Evolutionary conservation across 2,329 filamentous ascomycete species (phyloP).

Genomic region (Scleromitrula shiraiana): DNA sequence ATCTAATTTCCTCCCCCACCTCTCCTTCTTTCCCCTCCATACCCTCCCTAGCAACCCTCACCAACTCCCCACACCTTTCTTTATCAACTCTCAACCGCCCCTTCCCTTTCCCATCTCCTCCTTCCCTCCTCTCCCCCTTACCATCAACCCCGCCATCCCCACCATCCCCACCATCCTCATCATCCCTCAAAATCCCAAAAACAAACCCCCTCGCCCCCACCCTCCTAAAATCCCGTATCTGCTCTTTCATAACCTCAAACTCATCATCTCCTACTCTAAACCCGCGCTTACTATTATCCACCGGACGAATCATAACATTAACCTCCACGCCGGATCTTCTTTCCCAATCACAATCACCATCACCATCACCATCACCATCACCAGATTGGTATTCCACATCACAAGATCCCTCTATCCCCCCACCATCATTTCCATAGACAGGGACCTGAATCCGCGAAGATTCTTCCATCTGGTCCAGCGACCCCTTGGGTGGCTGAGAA

Average conservation of each 20-base stretch:
- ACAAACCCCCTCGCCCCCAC: constrained; percentile 39
- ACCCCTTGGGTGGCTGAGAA: too few species aligned
- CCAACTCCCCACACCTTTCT: constrained; percentile 34
- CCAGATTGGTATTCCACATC: too few species aligned
- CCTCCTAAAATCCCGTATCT: constrained; percentile 31
- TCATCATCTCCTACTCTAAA: not conserved
- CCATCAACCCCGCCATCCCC: not conserved
- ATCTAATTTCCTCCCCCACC: constrained; percentile 33
- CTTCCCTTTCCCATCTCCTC: constrained; percentile 2
- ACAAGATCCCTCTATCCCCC: not conserved
- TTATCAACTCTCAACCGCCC: constrained; percentile 31
- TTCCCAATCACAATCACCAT: too few species aligned
- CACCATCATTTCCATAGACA: not conserved
- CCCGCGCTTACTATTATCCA: constrained; percentile 11
- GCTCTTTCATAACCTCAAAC: constrained; percentile 33
- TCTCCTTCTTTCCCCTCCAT: constrained; percentile 27
- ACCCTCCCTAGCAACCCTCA: constrained; percentile 23
- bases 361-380: too few species aligned
- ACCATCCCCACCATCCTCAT: too few species aligned
- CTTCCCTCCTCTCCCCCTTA: too few species aligned
- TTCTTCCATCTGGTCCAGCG: not conserved
- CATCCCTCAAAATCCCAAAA: constrained; percentile 38
- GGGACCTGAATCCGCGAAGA: too few species aligned
- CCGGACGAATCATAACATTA: constrained; percentile 45
- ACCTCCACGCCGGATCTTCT: too few species aligned